Percentiles rank a stretch among this genome's conserved stretches.
phyloP scores from a whole-genome alignment of 176 grass and related monocot species.

The Musa beccarii region DNA sequence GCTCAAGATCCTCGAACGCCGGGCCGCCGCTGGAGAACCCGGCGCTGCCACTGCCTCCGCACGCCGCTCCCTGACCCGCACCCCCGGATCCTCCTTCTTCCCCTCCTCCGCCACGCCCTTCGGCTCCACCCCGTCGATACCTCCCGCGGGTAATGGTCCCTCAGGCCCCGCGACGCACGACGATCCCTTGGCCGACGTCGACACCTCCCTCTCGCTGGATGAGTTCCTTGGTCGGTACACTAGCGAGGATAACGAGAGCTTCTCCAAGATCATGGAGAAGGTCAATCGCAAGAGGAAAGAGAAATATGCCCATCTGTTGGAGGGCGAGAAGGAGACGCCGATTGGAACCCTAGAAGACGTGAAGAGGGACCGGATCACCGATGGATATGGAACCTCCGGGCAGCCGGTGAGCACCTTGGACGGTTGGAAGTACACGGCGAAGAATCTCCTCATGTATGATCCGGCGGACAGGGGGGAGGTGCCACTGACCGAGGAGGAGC shows the following conservation, averaged over 20 bases:
- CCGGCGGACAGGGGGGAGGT: slow-evolving; percentile 55
- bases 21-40: not conserved
- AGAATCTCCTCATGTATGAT: slow-evolving; percentile 96
- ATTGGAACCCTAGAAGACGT: slow-evolving; percentile 34
- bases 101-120: slow-evolving; percentile 47
- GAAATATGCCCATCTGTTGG: slow-evolving; percentile 69
- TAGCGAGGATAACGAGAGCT: slow-evolving; percentile 95
- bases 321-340: slow-evolving; percentile 15
- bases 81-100: slow-evolving; percentile 50
- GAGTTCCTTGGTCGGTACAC: slow-evolving; percentile 68
- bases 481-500: slow-evolving; percentile 63
- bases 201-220: slow-evolving; percentile 53
- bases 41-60: not conserved
- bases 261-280: slow-evolving; percentile 79
- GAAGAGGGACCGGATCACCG: slow-evolving; percentile 70
- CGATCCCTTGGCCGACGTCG: slow-evolving; percentile 33
- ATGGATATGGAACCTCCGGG: slow-evolving; percentile 84
- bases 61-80: slow-evolving; percentile 21
- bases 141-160: slow-evolving; percentile 10
- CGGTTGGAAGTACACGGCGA: slow-evolving; percentile 61
- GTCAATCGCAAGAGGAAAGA: slow-evolving; percentile 67
- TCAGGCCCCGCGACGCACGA: not conserved
- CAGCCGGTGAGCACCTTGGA: slow-evolving; percentile 62
- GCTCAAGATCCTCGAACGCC: slow-evolving; percentile 87
- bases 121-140: slow-evolving; percentile 21